Conservation (phyloP, 768 basidiomycete species). For the Neoboletus subvelutipes region DNA sequence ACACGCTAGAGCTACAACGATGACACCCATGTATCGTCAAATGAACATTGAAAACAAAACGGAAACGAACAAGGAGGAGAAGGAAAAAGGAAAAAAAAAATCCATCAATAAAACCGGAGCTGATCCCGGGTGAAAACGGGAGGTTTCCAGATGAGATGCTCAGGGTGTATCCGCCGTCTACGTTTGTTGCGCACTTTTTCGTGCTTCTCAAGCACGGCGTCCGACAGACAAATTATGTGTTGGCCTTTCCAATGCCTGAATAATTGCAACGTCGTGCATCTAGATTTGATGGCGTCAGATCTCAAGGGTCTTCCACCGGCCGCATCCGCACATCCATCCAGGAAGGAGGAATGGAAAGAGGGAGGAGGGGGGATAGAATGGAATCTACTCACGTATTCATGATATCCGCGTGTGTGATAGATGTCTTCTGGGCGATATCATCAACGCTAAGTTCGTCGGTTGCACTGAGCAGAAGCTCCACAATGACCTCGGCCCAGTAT, state of each 20-base stretch:
- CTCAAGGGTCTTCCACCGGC: background rate
- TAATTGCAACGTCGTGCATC: constrained; percentile 90
- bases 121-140: constrained; percentile 91
- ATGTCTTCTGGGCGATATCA: constrained; percentile 93
- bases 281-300: constrained; percentile 35
- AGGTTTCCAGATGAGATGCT: constrained; percentile 89
- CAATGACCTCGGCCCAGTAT: constrained; percentile 96
- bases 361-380: constrained; percentile 2
- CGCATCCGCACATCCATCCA: background rate
- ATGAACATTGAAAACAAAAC: background rate
- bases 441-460: constrained; percentile 85
- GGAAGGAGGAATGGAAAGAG: background rate
- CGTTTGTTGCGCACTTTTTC: constrained; percentile 80
- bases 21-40: constrained; percentile 8
- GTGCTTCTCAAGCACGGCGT: constrained; percentile 87
- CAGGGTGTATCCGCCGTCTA: constrained; percentile 74
- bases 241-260: constrained; percentile 97
- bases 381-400: constrained; percentile 88
- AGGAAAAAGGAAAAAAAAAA: background rate
- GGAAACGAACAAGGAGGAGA: background rate
- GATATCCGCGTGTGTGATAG: constrained; percentile 93
- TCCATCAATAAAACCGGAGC: constrained; percentile 58
- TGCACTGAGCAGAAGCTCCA: constrained; percentile 78
- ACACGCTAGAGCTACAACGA: constrained; percentile 28
- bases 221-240: constrained; percentile 90